Base-by-base conservation (phyloP, 352 stramenopile genomes). In the Pythium graminicola region DNA sequence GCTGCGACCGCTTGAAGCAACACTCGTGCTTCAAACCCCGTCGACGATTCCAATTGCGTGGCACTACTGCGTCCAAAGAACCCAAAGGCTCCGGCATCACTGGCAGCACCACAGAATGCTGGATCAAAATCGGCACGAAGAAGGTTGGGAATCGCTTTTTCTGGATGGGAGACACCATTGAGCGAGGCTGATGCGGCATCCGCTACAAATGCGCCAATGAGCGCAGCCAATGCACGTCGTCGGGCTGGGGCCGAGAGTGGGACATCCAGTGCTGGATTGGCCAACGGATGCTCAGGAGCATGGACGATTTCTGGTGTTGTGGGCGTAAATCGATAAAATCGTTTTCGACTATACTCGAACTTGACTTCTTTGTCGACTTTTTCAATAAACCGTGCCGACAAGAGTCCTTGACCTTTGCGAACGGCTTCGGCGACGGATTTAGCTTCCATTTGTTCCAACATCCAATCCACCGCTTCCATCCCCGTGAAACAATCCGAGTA, bases 391-490 rank as follows among this genome's bases (percentile, higher is more conserved):
- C 67, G 72, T 27, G 72, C 67, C 10, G 73, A 74, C 40, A 88
- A 45, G 49, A 90, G 58, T 8, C 71, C 73, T 64, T 90, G 76
- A 44, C 80, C 80, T 49, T 88, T 90, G 66, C 77, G 80, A n/a
- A 90, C 76, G 28, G 80, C 80, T 40, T 88, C 77, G 13, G 75
- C 75, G 14, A 90, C 77, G 14, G 75, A 87, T 62, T 85, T 86
- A 66, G 77, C 80, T 44, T 90, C 77, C 77, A 88, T 88, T 48
- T 86, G 75, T 65, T 90, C 77, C 32, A 90, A 75, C 80, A 90
- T 90, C 80, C 80, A 90, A 65, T 90, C 77, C 20, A 90, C 80
- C 9, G 80, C 80, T 39, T 90, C 80, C 80, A 90, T 90, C 41
- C 80, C 80, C 22, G 80, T 86, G 62, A 90, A 90, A 55, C 80